Conservation (phyloP, 495 filamentous ascomycete genomes). For the Penicillium angulare region DNA sequence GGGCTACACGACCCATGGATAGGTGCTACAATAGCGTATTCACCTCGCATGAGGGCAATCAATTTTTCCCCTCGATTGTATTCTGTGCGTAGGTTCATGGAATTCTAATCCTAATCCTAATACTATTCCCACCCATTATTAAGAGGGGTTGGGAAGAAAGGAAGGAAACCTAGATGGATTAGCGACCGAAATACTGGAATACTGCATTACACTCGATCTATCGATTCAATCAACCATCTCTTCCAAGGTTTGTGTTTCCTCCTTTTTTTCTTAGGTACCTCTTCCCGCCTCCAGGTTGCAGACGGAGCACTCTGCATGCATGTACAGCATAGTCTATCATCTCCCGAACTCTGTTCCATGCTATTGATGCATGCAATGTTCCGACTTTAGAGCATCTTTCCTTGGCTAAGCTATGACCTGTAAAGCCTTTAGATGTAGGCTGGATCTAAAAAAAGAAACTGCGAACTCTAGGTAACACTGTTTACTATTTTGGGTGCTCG, state of each 20-base stretch:
- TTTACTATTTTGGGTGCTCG: conserved; percentile 10
- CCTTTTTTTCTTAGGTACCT: background rate
- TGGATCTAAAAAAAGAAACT: conserved; percentile 15
- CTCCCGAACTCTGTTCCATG: background rate
- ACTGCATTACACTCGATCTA: too few species aligned
- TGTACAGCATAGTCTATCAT: background rate
- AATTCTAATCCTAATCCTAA: background rate
- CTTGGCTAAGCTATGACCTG: background rate
- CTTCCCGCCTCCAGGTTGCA: conserved; percentile 2
- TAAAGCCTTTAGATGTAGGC: too few species aligned
- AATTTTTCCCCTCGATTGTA: background rate
- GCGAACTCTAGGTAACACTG: too few species aligned
- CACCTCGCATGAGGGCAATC: conserved; percentile 24
- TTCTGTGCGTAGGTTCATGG: background rate
- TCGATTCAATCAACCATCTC: background rate
- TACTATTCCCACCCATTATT: background rate
- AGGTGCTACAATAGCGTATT: conserved; percentile 9
- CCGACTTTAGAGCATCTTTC: conserved; percentile 7
- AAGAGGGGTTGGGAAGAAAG: background rate
- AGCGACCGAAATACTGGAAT: too few species aligned
- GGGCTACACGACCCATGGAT: background rate
- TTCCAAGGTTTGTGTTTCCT: background rate
- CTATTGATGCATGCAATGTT: conserved; percentile 14
- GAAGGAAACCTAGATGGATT: too few species aligned
- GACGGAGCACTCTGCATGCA: conserved; percentile 3